phyloP scores from a whole-genome alignment of 2,329 filamentous ascomycete species.

The Hypomyces perniciosus region DNA sequence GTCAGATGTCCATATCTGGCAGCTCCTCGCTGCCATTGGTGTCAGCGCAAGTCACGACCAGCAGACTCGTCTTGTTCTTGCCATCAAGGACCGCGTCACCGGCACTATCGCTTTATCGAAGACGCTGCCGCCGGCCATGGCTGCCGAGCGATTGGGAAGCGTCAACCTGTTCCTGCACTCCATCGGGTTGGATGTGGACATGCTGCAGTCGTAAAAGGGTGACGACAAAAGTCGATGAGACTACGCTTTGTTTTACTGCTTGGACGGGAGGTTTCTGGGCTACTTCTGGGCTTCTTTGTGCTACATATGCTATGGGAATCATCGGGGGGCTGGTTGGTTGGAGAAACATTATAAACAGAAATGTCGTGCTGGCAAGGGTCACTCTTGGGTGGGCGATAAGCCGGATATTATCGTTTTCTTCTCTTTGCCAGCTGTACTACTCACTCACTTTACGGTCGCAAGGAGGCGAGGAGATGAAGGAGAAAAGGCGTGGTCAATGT shows the following conservation, averaged over 20 bases:
- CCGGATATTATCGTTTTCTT: neutral
- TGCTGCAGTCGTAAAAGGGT: constrained; percentile 36
- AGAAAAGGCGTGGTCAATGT: neutral
- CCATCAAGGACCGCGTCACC: constrained; percentile 97
- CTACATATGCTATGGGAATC: neutral
- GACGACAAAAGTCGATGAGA: constrained; percentile 7
- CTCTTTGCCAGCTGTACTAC: neutral
- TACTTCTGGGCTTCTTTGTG: neutral
- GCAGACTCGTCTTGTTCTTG: constrained; percentile 88
- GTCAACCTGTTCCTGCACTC: constrained; percentile 98
- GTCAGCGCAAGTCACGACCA: constrained; percentile 91
- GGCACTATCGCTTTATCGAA: constrained; percentile 87
- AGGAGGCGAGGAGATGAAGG: neutral
- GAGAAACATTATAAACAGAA: neutral
- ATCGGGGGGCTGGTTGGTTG: neutral
- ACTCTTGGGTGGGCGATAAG: neutral
- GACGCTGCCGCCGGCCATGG: constrained; percentile 81
- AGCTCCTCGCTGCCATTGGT: constrained; percentile 91
- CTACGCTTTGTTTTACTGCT: neutral
- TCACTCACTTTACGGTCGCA: neutral
- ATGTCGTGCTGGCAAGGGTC: neutral
- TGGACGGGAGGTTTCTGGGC: neutral
- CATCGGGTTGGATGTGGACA: constrained; percentile 94
- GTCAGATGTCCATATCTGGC: constrained; percentile 96
- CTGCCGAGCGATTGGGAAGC: constrained; percentile 74